Evolutionary conservation across 1,139 yeast genomes (phyloP).

Genomic region (Blastobotrys elegans): DNA sequence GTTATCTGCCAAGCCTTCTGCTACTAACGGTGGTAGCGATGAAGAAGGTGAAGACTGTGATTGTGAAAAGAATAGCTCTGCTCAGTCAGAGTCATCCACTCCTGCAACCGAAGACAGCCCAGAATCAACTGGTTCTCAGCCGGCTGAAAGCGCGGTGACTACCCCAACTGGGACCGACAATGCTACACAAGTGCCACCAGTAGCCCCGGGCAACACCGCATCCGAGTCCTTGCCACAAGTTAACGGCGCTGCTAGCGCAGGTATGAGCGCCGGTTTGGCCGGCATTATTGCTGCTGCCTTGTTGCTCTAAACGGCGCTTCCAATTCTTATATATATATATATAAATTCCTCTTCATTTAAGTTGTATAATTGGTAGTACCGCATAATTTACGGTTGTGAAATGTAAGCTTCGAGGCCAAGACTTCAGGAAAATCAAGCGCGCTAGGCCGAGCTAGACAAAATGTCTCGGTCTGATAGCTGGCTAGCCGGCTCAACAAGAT

Average conservation of each 20-base stretch:
- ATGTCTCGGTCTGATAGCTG: too few species aligned
- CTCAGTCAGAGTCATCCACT: neutral
- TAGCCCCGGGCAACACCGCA: neutral
- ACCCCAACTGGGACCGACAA: neutral
- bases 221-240: neutral
- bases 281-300: neutral
- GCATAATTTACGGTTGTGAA: too few species aligned
- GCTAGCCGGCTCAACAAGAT: too few species aligned
- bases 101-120: neutral
- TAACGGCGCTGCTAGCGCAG: neutral
- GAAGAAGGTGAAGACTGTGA: neutral
- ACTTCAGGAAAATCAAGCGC: too few species aligned
- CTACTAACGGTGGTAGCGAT: neutral
- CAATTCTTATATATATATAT: neutral
- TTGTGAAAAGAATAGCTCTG: neutral
- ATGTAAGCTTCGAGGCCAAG: too few species aligned
- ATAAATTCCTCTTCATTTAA: too few species aligned
- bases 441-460: too few species aligned
- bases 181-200: too few species aligned
- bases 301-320: neutral
- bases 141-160: neutral
- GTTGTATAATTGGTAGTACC: too few species aligned
- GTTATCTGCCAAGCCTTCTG: neutral
- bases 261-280: neutral
- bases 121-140: neutral